Evolutionary conservation across 257 asterid genomes (phyloP).

Genomic region (Nicotiana tabacum): DNA sequence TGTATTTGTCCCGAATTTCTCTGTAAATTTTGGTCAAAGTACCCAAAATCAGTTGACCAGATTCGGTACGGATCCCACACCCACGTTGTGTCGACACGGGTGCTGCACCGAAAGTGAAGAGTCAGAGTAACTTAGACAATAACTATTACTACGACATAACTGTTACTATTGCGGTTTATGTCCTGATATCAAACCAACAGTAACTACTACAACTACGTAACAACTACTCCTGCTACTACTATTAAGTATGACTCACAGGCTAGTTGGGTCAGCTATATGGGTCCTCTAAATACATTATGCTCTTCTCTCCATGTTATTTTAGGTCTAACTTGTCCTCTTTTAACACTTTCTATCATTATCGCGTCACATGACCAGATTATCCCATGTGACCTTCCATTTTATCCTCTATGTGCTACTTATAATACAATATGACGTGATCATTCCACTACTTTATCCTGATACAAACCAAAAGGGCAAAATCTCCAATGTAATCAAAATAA

Average conservation of each 20-base stretch:
- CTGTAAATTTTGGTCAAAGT: too few relatives aligned
- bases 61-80: too few relatives aligned
- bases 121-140: too few relatives aligned
- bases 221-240: too few relatives aligned
- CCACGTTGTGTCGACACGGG: too few relatives aligned
- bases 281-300: background rate
- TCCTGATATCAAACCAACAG: too few relatives aligned
- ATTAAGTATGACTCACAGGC: background rate
- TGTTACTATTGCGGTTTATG: too few relatives aligned
- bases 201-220: too few relatives aligned
- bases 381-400: background rate
- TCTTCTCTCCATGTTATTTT: background rate
- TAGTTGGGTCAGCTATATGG: background rate
- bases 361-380: background rate
- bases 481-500: background rate
- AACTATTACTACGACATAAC: too few relatives aligned
- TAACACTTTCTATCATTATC: background rate
- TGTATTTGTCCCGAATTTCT: too few relatives aligned
- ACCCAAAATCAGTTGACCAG: too few relatives aligned
- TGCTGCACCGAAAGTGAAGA: too few relatives aligned
- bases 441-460: background rate
- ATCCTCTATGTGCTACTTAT: slow-evolving; percentile 18
- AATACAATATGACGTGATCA: background rate
- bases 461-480: background rate
- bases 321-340: background rate